Base-by-base conservation (phyloP, 805 yeast genomes). In the Schwanniomyces sp. region DNA sequence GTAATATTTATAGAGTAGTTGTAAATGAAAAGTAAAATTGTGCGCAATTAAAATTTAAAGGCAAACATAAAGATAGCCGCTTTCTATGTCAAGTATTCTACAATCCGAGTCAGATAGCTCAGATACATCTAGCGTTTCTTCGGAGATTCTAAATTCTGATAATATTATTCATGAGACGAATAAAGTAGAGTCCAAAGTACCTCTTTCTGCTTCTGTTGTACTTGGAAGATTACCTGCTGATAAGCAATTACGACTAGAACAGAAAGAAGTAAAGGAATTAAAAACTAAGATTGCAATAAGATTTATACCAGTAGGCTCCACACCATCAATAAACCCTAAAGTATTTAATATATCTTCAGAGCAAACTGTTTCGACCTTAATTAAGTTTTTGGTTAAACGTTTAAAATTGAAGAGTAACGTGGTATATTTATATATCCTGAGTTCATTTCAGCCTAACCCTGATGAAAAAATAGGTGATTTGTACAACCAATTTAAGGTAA, bases 231-330 rank as follows among this genome's bases (percentile, higher is more conserved):
- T 54, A 18, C 51, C 54, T 2, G 21, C 43, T 32, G 43, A 44
- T 16, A 46, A 54, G 28, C 46, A 52, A 37, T 24, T 25, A 18
- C 50, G 41, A 38, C 37, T 54, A n/a, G 44, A 38, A 14, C 50
- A 49, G 29, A 43, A 46, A 9, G 43, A 46, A 28, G 37, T 28
- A 29, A 34, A 32, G 25, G 27, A 45, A 29, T 18, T 4, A 11
- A 41, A 34, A 3, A 50, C 38, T 6, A 77, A 74, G 53, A 64
- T 82, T 12, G 72, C 79, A 1, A 65, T 83, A 7, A 62, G 88
- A 30, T 80, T 85, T 55, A 80, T 76, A 50, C 77, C 88, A 1
- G 79, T 84, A 29, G 88, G 88, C 0, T 76, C 86, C 0, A 72
- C 82, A 0, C 76, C 78, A 1, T 66, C 69, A 3, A 65, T 84